A percentile compares a stretch with the other conserved stretches of the same genome.
Conservation (phyloP, 352 stramenopile species). For the Elongisporangium anandrum region DNA sequence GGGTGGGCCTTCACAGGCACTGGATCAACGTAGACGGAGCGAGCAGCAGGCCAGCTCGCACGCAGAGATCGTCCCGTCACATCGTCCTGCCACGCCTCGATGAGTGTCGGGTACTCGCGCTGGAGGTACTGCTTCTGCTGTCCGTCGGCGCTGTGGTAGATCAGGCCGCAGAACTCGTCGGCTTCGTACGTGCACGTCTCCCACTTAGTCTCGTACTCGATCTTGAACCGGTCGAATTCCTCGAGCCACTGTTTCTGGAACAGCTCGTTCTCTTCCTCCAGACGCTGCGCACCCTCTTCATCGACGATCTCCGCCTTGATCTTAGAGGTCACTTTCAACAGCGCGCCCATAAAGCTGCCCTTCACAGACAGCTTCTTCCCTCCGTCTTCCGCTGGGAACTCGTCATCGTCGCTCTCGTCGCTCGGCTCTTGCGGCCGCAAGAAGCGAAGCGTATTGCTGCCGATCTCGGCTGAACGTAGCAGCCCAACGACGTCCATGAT, state of each 20-base stretch:
- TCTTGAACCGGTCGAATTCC: conserved; percentile 47
- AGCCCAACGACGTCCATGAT: conserved; percentile 20
- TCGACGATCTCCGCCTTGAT: conserved; percentile 46
- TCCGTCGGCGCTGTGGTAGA: conserved; percentile 45
- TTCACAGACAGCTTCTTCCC: conserved; percentile 17
- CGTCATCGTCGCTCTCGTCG: not conserved
- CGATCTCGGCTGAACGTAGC: conserved; percentile 20
- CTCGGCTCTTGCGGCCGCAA: conserved; percentile 4
- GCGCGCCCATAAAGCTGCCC: conserved; percentile 36
- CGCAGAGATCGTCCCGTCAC: not conserved
- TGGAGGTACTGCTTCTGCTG: conserved; percentile 43
- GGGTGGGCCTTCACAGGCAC: not conserved
- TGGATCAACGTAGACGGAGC: not conserved
- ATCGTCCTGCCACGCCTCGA: conserved; percentile 45
- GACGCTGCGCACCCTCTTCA: conserved; percentile 22
- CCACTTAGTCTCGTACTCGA: conserved; percentile 45
- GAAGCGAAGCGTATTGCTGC: conserved; percentile 31
- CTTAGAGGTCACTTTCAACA: conserved; percentile 55
- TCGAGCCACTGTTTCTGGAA: conserved; percentile 57
- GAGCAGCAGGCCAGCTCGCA: not conserved
- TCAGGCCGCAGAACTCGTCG: conserved; percentile 60
- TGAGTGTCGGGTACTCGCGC: conserved; percentile 51
- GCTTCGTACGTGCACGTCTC: conserved; percentile 63
- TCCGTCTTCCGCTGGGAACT: not conserved
- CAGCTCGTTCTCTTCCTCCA: conserved; percentile 36